Conservation (phyloP, 192 early-diverging fungal genomes). For the Entomortierella chlamydospora region DNA sequence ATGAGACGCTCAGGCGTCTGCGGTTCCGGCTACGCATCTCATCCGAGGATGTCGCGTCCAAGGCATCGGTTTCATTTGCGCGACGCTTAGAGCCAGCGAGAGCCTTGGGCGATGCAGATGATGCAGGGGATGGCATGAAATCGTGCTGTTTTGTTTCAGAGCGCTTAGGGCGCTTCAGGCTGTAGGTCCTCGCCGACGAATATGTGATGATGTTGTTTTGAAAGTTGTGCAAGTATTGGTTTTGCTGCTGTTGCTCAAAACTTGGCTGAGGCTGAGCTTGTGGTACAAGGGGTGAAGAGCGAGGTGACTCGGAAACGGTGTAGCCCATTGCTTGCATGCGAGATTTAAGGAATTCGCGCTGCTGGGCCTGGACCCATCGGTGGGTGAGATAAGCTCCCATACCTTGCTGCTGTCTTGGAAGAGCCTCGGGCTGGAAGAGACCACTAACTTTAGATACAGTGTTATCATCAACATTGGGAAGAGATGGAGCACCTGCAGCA, state of each 20-base stretch:
- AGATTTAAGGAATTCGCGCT: slow-evolving; percentile 40
- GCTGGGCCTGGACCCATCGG: slow-evolving; percentile 49
- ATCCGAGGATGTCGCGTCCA: slow-evolving; percentile 11
- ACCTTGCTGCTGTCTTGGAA: slow-evolving; percentile 44
- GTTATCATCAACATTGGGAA: slow-evolving; percentile 11
- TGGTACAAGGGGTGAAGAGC: not conserved
- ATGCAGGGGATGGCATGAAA: slow-evolving; percentile 35
- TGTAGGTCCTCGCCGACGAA: slow-evolving; percentile 4
- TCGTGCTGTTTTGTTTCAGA: slow-evolving; percentile 1
- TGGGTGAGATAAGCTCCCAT: slow-evolving; percentile 49
- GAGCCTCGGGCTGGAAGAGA: slow-evolving; percentile 27
- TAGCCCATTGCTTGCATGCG: slow-evolving; percentile 45
- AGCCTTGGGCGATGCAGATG: slow-evolving; percentile 25
- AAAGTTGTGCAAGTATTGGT: slow-evolving; percentile 30
- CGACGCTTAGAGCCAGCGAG: slow-evolving; percentile 43
- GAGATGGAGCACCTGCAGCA: slow-evolving; percentile 5
- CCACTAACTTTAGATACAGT: slow-evolving; percentile 5
- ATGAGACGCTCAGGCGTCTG: slow-evolving; percentile 45
- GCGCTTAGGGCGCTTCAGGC: slow-evolving; percentile 5
- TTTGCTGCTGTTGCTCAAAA: slow-evolving; percentile 22
- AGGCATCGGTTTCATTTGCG: slow-evolving; percentile 8
- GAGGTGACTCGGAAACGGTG: slow-evolving; percentile 3
- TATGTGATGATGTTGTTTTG: slow-evolving; percentile 41
- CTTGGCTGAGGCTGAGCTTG: not conserved
- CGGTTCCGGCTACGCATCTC: slow-evolving; percentile 28